Percentiles rank a stretch among this genome's conserved stretches.
Evolutionary conservation across 148 eudicot species (phyloP).

Genomic region (Persicaria maculosa): DNA sequence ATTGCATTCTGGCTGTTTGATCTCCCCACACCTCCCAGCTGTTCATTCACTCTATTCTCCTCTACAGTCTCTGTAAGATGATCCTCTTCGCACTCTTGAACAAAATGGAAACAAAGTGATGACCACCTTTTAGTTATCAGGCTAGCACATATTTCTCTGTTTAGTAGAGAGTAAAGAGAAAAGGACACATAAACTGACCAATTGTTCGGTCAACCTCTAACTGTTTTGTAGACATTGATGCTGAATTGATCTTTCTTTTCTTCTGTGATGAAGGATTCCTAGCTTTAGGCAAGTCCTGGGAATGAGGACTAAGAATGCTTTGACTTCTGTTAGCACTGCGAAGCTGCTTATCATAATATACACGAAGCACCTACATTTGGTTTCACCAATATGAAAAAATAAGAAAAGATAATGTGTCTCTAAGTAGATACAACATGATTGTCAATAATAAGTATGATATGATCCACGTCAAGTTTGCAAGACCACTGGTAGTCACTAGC

Average conservation of each 20-base stretch:
- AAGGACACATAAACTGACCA: slow-evolving; percentile 23
- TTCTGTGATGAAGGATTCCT: slow-evolving; percentile 25
- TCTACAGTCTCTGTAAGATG: slow-evolving; percentile 25
- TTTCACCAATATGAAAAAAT: neutral
- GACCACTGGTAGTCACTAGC: neutral
- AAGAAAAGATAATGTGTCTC: neutral
- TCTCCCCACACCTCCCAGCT: slow-evolving; percentile 29
- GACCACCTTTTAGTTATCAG: neutral
- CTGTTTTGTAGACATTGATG: slow-evolving; percentile 29
- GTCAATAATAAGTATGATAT: neutral
- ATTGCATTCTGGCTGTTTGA: slow-evolving; percentile 38
- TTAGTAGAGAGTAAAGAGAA: neutral
- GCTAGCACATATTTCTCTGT: slow-evolving; percentile 5
- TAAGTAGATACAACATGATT: neutral
- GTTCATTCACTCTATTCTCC: slow-evolving; percentile 27
- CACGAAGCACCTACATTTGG: slow-evolving; percentile 80
- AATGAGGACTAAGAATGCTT: slow-evolving; percentile 30
- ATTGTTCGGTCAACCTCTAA: slow-evolving; percentile 18
- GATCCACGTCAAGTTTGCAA: neutral
- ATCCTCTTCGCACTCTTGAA: slow-evolving; percentile 16
- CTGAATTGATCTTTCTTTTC: slow-evolving; percentile 47
- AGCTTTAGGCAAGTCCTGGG: slow-evolving; percentile 26
- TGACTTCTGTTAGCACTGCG: slow-evolving; percentile 34
- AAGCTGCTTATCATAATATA: slow-evolving; percentile 74
- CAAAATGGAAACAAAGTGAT: neutral